Evolutionary conservation across 1,284 basidiomycete genomes (phyloP).

Genomic region (Lentinula novae-zelandiae): DNA sequence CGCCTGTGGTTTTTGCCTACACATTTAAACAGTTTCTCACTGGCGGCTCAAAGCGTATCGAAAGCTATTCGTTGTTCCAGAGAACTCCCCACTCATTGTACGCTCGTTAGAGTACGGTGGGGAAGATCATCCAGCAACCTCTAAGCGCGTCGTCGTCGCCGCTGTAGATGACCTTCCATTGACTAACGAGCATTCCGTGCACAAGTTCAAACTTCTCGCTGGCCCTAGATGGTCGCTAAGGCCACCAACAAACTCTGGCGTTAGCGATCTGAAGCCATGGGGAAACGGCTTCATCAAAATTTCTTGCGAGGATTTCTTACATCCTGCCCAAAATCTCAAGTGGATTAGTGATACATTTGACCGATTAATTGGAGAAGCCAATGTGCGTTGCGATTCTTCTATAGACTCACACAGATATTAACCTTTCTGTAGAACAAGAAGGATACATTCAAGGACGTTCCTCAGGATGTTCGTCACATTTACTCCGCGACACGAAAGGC

Average conservation of each 20-base stretch:
- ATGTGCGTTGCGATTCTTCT: constrained; percentile 49
- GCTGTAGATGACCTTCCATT: constrained; percentile 73
- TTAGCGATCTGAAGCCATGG: constrained; percentile 39
- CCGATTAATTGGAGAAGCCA: constrained; percentile 67
- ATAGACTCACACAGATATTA: background rate
- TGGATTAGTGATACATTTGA: constrained; percentile 82
- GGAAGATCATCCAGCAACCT: constrained; percentile 64
- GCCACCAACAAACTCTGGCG: constrained; percentile 65
- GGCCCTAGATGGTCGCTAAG: constrained; percentile 79
- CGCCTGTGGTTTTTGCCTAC: constrained; percentile 26
- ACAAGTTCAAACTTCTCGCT: constrained; percentile 80
- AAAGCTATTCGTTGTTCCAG: constrained; percentile 70
- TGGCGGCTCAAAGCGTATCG: constrained; percentile 55
- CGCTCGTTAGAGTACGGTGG: constrained; percentile 77
- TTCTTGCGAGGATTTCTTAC: constrained; percentile 78
- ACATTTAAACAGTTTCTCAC: constrained; percentile 1
- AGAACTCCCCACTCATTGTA: constrained; percentile 58
- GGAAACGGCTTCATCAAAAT: constrained; percentile 82
- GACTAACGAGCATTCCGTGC: constrained; percentile 54
- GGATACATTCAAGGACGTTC: constrained; percentile 59
- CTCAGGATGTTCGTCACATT: constrained; percentile 76
- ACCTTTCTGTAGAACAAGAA: constrained; percentile 7
- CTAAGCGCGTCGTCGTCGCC: constrained; percentile 70
- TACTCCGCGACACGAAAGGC: constrained; percentile 66
- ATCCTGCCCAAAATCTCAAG: constrained; percentile 79